Conservation (phyloP, 768 basidiomycete genomes). For the Xerocomellus chrysenteron region DNA sequence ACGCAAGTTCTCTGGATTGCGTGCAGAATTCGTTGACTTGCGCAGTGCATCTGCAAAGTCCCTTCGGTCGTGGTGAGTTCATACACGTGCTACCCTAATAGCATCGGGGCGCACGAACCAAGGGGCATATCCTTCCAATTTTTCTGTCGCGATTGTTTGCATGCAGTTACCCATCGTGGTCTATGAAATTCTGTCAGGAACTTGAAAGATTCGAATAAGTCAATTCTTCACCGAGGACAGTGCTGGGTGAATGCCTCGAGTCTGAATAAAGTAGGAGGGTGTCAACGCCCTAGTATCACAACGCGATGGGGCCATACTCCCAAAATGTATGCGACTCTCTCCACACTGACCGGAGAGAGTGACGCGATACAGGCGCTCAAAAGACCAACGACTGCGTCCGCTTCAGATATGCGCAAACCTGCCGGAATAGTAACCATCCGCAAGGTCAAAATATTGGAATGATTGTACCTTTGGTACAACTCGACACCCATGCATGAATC, state of each 20-base stretch:
- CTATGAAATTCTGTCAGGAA: not conserved
- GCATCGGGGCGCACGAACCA: not conserved
- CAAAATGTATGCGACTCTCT: not conserved
- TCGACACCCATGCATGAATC: conserved; percentile 2
- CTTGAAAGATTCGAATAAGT: not conserved
- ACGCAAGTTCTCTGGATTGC: not conserved
- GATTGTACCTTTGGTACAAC: not conserved
- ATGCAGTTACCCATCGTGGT: conserved; percentile 6
- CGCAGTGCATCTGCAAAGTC: not conserved
- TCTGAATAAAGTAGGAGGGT: not conserved
- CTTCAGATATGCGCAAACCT: conserved; percentile 1
- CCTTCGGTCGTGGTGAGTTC: not conserved
- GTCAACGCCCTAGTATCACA: not conserved
- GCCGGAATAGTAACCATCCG: not conserved
- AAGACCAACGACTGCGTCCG: not conserved
- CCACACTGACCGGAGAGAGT: not conserved
- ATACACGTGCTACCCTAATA: not conserved
- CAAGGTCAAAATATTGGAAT: not conserved
- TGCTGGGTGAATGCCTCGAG: not conserved
- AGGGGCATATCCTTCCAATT: not conserved
- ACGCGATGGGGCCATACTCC: not conserved
- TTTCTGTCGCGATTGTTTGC: conserved; percentile 3
- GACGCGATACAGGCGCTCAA: conserved; percentile 1
- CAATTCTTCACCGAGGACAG: not conserved
- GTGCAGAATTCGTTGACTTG: not conserved